Evolutionary conservation across 2,329 filamentous ascomycete species (phyloP).

Genomic region (Botrytis galanthina): DNA sequence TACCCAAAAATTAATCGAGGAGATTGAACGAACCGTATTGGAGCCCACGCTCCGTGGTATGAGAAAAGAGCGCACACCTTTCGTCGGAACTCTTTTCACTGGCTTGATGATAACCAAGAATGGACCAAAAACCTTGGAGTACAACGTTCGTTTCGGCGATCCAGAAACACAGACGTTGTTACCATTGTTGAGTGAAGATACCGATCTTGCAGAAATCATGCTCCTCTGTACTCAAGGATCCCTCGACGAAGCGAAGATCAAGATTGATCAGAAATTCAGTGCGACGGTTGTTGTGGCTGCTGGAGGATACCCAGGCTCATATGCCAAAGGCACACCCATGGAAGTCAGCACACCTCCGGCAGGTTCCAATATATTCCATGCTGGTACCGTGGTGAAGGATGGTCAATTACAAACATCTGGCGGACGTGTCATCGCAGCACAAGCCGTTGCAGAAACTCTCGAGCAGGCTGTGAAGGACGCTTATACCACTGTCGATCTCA

Average conservation of each 20-base stretch:
- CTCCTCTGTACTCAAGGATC: constrained; percentile 75
- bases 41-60: constrained; percentile 87
- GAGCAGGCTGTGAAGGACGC: constrained; percentile 81
- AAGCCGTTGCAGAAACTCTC: constrained; percentile 71
- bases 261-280: constrained; percentile 68
- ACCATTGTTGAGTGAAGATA: constrained; percentile 71
- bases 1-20: constrained; percentile 68
- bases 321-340: constrained; percentile 72
- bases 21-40: constrained; percentile 79
- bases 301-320: constrained; percentile 83
- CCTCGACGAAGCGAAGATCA: constrained; percentile 67
- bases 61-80: constrained; percentile 72
- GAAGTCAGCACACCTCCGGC: constrained; percentile 46
- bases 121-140: constrained; percentile 83
- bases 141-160: constrained; percentile 91
- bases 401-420: constrained; percentile 72
- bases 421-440: constrained; percentile 91
- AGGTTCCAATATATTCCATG: constrained; percentile 81
- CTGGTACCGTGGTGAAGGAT: constrained; percentile 71
- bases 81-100: constrained; percentile 76
- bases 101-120: constrained; percentile 88
- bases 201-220: constrained; percentile 86
- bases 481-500: constrained; percentile 78
- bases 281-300: constrained; percentile 93
- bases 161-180: constrained; percentile 88